Evolutionary conservation across 257 asterid species (phyloP).

Genomic region (Solanum corneliomulleri): DNA sequence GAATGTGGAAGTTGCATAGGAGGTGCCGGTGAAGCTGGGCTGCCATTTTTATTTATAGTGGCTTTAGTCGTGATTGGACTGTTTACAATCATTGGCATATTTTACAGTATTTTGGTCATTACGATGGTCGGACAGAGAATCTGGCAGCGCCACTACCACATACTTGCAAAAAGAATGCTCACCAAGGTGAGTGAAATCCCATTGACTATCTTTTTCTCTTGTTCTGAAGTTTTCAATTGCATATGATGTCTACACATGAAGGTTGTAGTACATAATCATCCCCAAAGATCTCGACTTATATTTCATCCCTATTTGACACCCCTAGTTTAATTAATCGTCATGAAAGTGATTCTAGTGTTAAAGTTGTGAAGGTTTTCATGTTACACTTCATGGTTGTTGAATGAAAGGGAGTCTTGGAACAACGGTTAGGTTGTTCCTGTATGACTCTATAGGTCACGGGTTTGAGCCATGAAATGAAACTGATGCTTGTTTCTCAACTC

Average conservation of each 20-base stretch:
- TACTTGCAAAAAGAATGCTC: slow-evolving; percentile 88
- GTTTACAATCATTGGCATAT: slow-evolving; percentile 78
- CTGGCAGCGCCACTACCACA: slow-evolving; percentile 98
- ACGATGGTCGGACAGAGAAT: slow-evolving; percentile 96
- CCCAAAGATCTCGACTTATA: background rate
- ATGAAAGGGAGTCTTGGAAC: background rate
- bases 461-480: background rate
- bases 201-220: background rate
- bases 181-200: slow-evolving; percentile 55
- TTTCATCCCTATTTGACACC: too few species aligned
- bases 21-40: slow-evolving; percentile 98
- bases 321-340: background rate
- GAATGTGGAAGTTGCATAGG: slow-evolving; percentile 94
- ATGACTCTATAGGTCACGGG: background rate
- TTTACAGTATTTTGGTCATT: slow-evolving; percentile 78
- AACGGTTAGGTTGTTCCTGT: background rate
- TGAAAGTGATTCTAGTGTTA: background rate
- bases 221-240: background rate
- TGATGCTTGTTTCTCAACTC: background rate
- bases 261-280: background rate
- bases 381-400: background rate
- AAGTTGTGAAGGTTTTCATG: background rate
- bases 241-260: background rate
- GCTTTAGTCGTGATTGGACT: slow-evolving; percentile 75
- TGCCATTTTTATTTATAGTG: slow-evolving; percentile 61